These are phyloP conservation scores for Spironucleus salmonicida DNA, from an alignment of 208 protist species.

Conservation along the genomic window DNA sequence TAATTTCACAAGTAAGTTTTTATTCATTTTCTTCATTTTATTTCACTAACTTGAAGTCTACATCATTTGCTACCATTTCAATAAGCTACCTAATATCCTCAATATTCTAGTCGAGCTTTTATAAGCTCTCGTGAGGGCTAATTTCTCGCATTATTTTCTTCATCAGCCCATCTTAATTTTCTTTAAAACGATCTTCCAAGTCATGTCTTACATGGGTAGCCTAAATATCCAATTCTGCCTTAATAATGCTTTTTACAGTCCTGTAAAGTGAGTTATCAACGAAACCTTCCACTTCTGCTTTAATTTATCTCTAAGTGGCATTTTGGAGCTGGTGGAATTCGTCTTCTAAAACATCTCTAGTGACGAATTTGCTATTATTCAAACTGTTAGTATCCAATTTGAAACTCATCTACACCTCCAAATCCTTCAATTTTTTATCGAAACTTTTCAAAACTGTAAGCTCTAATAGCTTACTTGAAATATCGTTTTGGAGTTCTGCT, in stretches of 20 bases:
- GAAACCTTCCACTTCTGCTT: background rate
- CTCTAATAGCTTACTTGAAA: background rate
- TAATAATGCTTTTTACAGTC: background rate
- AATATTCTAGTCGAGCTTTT: background rate
- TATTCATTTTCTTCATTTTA: background rate
- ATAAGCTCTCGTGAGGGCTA: background rate
- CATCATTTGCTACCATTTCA: background rate
- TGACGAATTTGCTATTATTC: background rate
- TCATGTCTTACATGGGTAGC: background rate
- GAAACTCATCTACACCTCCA: background rate
- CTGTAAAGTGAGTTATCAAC: background rate
- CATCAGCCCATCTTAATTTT: background rate
- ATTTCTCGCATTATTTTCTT: background rate
- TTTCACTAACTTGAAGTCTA: background rate
- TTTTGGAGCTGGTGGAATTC: background rate
- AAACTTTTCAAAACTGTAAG: background rate
- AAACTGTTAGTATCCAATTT: background rate
- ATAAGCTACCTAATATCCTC: background rate
- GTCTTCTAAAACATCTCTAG: background rate
- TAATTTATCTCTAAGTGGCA: background rate
- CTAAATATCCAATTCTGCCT: background rate
- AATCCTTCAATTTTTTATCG: background rate
- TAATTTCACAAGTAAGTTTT: background rate
- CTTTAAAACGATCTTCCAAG: background rate
- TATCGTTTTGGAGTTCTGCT: background rate